Evolutionary conservation across 1,284 basidiomycete species (phyloP).

Genomic region (Microbotryum intermedium): DNA sequence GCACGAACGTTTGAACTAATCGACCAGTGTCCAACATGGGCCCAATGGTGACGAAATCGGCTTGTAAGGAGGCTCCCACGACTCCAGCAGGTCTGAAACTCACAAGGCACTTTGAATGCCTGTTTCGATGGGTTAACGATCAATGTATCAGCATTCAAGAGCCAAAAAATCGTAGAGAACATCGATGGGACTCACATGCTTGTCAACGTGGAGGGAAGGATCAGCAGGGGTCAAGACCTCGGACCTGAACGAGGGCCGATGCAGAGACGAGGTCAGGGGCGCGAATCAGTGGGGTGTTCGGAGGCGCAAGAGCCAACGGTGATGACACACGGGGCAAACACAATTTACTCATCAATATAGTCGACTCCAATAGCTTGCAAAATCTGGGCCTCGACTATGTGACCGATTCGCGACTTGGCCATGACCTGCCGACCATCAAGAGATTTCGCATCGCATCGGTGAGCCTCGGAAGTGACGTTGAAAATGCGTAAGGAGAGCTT

Average conservation of each 20-base stretch:
- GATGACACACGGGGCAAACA: no score
- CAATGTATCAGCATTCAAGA: neutral
- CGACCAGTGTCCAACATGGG: no score
- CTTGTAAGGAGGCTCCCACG: no score
- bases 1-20: no score
- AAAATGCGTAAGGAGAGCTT: neutral
- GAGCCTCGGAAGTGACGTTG: constrained; percentile 45
- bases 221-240: constrained; percentile 94
- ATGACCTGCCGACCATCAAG: constrained; percentile 50
- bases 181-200: constrained; percentile 33
- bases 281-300: no score
- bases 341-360: constrained; percentile 67
- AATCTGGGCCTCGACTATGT: constrained; percentile 88
- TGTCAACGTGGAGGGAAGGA: constrained; percentile 44
- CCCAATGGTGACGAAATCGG: no score
- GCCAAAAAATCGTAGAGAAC: neutral
- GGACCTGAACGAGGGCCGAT: constrained; percentile 49
- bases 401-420: constrained; percentile 92
- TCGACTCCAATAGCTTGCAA: constrained; percentile 90
- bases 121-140: neutral
- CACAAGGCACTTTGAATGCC: constrained; percentile 46
- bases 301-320: neutral
- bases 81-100: neutral
- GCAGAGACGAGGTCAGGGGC: no score
- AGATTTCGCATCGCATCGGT: constrained; percentile 81